Evolutionary conservation across 2,329 filamentous ascomycete genomes (phyloP).

Genomic region (Talaromyces sp.): DNA sequence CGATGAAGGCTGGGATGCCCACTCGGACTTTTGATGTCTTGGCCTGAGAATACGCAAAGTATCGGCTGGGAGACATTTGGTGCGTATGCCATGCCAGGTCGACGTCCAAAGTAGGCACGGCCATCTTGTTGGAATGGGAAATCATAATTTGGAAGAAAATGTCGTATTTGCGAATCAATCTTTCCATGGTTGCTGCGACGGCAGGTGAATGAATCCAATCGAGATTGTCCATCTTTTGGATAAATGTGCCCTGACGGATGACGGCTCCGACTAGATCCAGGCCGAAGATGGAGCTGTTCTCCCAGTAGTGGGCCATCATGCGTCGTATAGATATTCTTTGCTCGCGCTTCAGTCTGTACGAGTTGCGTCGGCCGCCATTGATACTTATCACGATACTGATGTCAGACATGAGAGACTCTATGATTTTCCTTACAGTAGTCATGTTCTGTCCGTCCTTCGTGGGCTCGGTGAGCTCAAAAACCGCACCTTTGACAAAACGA

Average conservation of each 20-base stretch:
- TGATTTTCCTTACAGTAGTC: conserved; percentile 17
- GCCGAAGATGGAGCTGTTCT: conserved; percentile 38
- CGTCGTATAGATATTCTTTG: conserved; percentile 34
- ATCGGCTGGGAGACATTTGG: conserved; percentile 63
- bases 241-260: conserved; percentile 42
- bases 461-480: neutral
- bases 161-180: conserved; percentile 56
- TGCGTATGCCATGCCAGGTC: conserved; percentile 62
- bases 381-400: conserved; percentile 39
- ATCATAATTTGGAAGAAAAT: conserved; percentile 46
- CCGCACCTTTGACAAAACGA: neutral
- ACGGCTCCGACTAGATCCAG: conserved; percentile 43
- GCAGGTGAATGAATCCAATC: conserved; percentile 75
- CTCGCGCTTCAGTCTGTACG: conserved; percentile 14
- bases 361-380: conserved; percentile 26
- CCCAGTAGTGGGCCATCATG: conserved; percentile 46
- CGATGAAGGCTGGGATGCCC: conserved; percentile 57
- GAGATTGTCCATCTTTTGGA: conserved; percentile 65
- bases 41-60: conserved; percentile 58
- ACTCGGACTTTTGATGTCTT: conserved; percentile 15
- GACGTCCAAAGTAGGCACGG: conserved; percentile 37
- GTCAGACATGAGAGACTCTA: conserved; percentile 49
- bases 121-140: conserved; percentile 32
- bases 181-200: conserved; percentile 59
- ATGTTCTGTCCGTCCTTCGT: neutral